Evolutionary conservation across 495 filamentous ascomycete genomes (phyloP).

Genomic region (Neurospora cerealis): DNA sequence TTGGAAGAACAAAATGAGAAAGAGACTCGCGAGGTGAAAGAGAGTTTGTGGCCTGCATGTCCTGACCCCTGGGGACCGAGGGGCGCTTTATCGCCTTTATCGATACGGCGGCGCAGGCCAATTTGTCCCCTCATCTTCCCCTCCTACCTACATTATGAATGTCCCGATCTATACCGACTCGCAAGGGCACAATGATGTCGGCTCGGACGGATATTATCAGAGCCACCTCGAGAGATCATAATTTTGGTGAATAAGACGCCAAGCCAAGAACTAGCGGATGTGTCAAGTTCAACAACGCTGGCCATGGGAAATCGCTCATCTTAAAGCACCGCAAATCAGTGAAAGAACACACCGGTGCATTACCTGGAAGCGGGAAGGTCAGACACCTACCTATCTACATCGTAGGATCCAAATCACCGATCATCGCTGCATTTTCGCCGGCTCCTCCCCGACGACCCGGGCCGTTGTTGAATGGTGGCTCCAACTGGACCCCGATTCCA

Average conservation of each 20-base stretch:
- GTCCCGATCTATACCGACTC: neutral
- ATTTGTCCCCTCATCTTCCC: neutral
- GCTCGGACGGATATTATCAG: neutral
- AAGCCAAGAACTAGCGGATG: neutral
- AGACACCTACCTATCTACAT: neutral
- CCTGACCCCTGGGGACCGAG: neutral
- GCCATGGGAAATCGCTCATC: neutral
- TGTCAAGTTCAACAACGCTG: neutral
- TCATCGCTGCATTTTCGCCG: neutral
- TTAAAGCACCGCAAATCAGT: neutral
- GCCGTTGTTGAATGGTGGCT: neutral
- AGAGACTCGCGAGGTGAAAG: neutral
- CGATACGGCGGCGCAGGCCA: neutral
- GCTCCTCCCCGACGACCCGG: neutral
- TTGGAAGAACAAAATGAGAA: neutral
- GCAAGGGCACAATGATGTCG: neutral
- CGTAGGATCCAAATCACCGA: neutral
- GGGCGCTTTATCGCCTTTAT: neutral
- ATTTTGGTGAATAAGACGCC: neutral
- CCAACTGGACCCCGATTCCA: neutral
- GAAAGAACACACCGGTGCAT: neutral
- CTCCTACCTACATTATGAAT: neutral
- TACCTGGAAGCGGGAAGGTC: neutral
- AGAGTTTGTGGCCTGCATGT: neutral
- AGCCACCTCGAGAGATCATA: neutral